A percentile compares a stretch with the other conserved stretches of the same genome.
Evolutionary conservation across 805 yeast genomes (phyloP).

Genomic region (Metschnikowia lochheadii): DNA sequence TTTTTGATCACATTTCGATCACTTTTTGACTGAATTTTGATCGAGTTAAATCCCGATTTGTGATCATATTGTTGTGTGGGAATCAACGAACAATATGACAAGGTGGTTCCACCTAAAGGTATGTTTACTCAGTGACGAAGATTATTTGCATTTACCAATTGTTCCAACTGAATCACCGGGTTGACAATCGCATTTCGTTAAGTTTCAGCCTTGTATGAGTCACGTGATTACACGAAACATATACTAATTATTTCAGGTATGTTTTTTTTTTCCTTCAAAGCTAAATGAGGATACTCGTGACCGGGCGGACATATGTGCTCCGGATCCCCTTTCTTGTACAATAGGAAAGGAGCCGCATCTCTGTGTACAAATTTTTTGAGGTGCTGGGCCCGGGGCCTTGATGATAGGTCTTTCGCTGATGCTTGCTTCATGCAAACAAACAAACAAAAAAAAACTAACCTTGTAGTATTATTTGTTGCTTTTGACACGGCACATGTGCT

Average conservation of each 20-base stretch:
- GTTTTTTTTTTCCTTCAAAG: conserved; percentile 8
- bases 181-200: conserved; percentile 55
- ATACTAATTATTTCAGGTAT: conserved; percentile 17
- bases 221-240: conserved; percentile 4
- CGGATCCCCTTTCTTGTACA: conserved; percentile 37
- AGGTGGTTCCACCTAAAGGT: background rate
- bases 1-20: too few species aligned
- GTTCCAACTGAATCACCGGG: conserved; percentile 55
- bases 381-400: conserved; percentile 45
- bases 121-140: conserved; percentile 31
- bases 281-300: conserved; percentile 42
- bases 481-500: conserved; percentile 18
- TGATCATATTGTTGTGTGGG: conserved; percentile 15
- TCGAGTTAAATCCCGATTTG: too few species aligned
- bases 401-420: conserved; percentile 48
- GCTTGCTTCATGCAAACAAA: conserved; percentile 1
- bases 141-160: conserved; percentile 53
- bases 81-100: conserved; percentile 24
- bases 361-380: conserved; percentile 51
- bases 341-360: conserved; percentile 42
- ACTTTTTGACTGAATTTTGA: too few species aligned
- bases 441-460: background rate
- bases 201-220: conserved; percentile 66
- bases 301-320: conserved; percentile 49
- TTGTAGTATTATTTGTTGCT: conserved; percentile 17